phyloP scores from a whole-genome alignment of 2,329 filamentous ascomycete species.

The Aspergillus glaucus region DNA sequence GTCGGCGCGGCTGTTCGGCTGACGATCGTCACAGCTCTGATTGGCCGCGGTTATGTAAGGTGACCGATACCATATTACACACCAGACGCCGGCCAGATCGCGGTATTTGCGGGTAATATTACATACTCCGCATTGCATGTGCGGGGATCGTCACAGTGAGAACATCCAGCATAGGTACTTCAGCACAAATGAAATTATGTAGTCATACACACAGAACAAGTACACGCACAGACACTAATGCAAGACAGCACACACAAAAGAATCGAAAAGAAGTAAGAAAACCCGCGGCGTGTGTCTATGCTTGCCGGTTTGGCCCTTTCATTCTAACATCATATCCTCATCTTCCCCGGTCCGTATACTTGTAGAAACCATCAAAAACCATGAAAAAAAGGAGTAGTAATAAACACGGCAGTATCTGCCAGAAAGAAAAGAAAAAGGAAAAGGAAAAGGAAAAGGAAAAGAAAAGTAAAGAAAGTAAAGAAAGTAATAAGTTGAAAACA shows the following conservation, averaged over 20 bases:
- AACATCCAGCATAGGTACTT: too few species aligned
- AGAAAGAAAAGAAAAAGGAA: background rate
- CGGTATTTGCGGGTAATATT: background rate
- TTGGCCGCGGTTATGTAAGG: conserved; percentile 7
- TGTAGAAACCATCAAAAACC: too few species aligned
- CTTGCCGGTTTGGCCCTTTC: too few species aligned
- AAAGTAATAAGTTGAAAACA: conserved; percentile 1
- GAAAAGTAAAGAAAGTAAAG: conserved; percentile 1
- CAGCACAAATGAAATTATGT: background rate
- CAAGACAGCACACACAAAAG: too few species aligned
- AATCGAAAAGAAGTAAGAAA: too few species aligned
- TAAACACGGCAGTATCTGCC: background rate
- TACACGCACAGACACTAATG: too few species aligned
- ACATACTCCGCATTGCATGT: background rate
- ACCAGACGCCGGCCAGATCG: background rate
- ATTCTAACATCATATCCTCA: too few species aligned
- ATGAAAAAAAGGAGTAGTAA: too few species aligned
- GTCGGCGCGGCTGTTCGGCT: conserved; percentile 3
- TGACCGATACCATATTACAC: background rate
- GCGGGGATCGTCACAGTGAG: too few species aligned
- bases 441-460: conserved; percentile 3
- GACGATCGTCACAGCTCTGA: conserved; percentile 9
- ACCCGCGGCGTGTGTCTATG: too few species aligned
- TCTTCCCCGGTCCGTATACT: too few species aligned
- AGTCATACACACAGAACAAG: background rate